Conservation (phyloP, 2,329 filamentous ascomycete genomes). For the Penicillium sp. region DNA sequence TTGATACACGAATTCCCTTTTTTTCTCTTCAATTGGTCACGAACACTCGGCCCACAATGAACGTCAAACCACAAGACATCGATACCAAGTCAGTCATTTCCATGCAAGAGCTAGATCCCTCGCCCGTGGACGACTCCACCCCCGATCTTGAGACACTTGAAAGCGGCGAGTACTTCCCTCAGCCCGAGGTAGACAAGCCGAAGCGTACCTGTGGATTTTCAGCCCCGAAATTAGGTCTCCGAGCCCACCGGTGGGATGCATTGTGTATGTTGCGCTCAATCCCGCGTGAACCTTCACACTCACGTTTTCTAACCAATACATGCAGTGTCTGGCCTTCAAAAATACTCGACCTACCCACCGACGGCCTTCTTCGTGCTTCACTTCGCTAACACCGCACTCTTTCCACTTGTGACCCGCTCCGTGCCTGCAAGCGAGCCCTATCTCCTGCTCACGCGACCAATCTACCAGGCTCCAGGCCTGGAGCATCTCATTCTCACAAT, state of each 20-base stretch:
- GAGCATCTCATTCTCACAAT: conserved; percentile 77
- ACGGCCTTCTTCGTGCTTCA: conserved; percentile 74
- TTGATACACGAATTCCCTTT: conserved; percentile 11
- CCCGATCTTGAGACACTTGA: conserved; percentile 51
- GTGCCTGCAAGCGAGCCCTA: conserved; percentile 76
- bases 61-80: conserved; percentile 27
- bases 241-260: conserved; percentile 69
- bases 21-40: not conserved
- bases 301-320: conserved; percentile 1
- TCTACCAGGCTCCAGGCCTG: conserved; percentile 80
- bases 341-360: conserved; percentile 85
- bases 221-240: conserved; percentile 52
- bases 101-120: conserved; percentile 76
- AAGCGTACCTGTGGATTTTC: conserved; percentile 20
- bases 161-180: conserved; percentile 48
- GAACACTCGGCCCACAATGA: conserved; percentile 16
- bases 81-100: conserved; percentile 56
- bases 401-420: conserved; percentile 71
- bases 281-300: not conserved
- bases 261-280: conserved; percentile 59
- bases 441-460: conserved; percentile 83
- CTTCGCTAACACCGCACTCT: conserved; percentile 75
- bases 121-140: conserved; percentile 65
- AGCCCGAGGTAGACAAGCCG: conserved; percentile 18
- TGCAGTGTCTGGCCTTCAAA: conserved; percentile 72